phyloP scores from a whole-genome alignment of 176 grass and related monocot genomes.

The Triticum monococcum region DNA sequence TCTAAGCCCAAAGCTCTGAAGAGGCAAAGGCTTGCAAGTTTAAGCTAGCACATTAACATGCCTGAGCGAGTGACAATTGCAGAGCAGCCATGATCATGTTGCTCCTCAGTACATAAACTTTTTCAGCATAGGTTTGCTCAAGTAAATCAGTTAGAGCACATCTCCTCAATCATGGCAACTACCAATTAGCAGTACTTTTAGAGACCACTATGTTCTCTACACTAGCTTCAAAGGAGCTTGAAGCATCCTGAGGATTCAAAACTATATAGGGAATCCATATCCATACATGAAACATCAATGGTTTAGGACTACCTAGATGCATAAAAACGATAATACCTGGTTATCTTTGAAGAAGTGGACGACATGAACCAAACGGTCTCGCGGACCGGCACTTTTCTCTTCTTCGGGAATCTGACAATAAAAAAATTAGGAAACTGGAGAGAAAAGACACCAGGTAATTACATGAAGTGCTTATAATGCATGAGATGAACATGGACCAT shows the following conservation, averaged over 20 bases:
- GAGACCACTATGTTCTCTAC: neutral
- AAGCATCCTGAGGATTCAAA: neutral
- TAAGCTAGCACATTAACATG: neutral
- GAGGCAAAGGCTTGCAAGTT: neutral
- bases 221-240: neutral
- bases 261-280: neutral
- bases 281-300: neutral
- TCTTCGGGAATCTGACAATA: conserved; percentile 56
- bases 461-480: neutral
- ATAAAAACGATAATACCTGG: conserved; percentile 25
- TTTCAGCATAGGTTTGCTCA: neutral
- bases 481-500: neutral
- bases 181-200: neutral
- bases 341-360: conserved; percentile 60
- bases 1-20: neutral
- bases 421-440: neutral
- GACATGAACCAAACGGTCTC: conserved; percentile 64
- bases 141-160: neutral
- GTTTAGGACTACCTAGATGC: conserved; percentile 2
- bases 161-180: neutral
- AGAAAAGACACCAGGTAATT: conserved; percentile 16
- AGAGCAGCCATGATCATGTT: neutral
- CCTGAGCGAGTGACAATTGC: neutral
- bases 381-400: conserved; percentile 51
- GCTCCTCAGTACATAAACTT: conserved; percentile 1